Evolutionary conservation across 176 grass and related monocot genomes (phyloP).

Genomic region (Avena insularis): DNA sequence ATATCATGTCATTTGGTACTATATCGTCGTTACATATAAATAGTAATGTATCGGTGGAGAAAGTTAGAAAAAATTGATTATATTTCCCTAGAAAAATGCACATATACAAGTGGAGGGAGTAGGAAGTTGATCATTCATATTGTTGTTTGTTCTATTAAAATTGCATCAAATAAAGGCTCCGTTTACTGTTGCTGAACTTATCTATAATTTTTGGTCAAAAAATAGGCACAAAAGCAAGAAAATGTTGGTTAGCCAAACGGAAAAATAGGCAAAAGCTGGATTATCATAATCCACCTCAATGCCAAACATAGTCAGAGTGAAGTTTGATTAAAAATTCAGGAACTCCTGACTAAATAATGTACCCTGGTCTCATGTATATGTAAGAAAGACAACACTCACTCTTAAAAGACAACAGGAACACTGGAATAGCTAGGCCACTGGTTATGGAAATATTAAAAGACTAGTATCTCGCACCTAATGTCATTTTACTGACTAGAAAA

Average conservation of each 20-base stretch:
- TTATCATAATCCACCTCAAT: neutral
- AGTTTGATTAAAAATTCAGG: neutral
- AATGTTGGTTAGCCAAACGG: neutral
- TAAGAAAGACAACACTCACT: neutral
- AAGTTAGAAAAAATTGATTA: neutral
- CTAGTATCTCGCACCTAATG: neutral
- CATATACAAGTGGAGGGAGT: neutral
- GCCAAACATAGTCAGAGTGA: neutral
- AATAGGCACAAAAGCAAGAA: neutral
- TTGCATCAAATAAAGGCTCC: neutral
- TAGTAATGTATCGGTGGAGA: neutral
- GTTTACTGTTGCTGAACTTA: neutral
- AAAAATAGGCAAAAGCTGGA: neutral
- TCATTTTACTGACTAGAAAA: conserved; percentile 5
- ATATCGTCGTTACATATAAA: conserved; percentile 2
- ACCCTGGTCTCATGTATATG: neutral
- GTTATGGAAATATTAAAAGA: conserved; percentile 13
- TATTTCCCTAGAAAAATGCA: conserved; percentile 12
- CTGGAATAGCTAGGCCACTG: neutral
- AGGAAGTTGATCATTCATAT: conserved; percentile 13
- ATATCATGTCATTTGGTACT: neutral
- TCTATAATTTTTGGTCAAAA: neutral
- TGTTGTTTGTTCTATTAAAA: conserved; percentile 14
- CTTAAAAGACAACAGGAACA: conserved; percentile 14
- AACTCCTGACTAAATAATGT: conserved; percentile 10